These are phyloP conservation scores for Epichloe gansuensis DNA, from an alignment of 2,329 filamentous ascomycete species.

Conservation along the genomic window DNA sequence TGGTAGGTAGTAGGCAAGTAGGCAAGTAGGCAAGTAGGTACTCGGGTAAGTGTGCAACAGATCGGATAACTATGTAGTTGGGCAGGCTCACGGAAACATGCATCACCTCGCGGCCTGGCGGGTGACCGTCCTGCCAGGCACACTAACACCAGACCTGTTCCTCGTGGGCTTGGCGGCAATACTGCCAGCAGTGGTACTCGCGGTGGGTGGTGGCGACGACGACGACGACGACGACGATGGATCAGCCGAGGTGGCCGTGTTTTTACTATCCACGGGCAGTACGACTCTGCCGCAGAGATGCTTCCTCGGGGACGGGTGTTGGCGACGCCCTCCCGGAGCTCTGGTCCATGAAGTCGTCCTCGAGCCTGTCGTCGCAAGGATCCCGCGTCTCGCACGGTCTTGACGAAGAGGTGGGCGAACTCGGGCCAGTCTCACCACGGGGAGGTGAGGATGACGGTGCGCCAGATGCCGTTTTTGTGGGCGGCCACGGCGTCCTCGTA, in stretches of 20 bases:
- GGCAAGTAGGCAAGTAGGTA: no score
- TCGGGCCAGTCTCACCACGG: slow-evolving; percentile 18
- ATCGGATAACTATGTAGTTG: no score
- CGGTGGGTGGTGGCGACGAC: no score
- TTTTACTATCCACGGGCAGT: slow-evolving; percentile 7
- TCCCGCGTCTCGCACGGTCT: slow-evolving; percentile 8
- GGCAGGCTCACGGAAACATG: neutral
- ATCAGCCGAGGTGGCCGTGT: no score
- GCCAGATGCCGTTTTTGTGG: slow-evolving; percentile 15
- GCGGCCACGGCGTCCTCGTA: slow-evolving; percentile 10
- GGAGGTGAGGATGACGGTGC: slow-evolving; percentile 10
- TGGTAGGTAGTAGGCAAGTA: no score
- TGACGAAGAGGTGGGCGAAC: slow-evolving; percentile 12
- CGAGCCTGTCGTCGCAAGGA: slow-evolving; percentile 9
- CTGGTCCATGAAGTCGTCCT: slow-evolving; percentile 13
- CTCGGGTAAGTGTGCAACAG: no score
- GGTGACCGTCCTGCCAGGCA: neutral
- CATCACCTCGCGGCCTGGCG: slow-evolving; percentile 1
- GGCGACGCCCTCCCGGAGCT: slow-evolving; percentile 14
- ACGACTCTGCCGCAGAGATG: slow-evolving; percentile 9
- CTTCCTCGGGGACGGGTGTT: slow-evolving; percentile 11
- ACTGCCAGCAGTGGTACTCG: no score
- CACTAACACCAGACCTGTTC: neutral
- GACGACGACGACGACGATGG: no score
- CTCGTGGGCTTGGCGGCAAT: neutral